A percentile compares a stretch with the other conserved stretches of the same genome.
Conservation (phyloP, 2,329 filamentous ascomycete genomes). For the Alternaria ventricosa region DNA sequence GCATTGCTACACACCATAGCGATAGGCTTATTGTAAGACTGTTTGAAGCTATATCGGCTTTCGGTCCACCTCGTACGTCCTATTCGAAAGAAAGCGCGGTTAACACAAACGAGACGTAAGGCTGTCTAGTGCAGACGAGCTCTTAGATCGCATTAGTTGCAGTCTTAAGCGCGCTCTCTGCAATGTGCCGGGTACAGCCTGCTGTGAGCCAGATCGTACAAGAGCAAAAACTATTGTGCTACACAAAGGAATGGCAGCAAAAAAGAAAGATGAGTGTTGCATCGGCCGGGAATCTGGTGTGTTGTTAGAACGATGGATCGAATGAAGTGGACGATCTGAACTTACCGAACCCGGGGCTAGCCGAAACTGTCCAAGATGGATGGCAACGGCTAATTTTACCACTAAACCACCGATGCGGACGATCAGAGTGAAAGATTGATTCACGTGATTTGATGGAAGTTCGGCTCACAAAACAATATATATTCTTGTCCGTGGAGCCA, state of each 20-base stretch:
- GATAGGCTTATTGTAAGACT: not conserved
- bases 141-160: not conserved
- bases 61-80: not conserved
- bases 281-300: not conserved
- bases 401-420: constrained; percentile 19
- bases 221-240: not conserved
- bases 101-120: not conserved
- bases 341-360: constrained; percentile 17
- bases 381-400: constrained; percentile 23
- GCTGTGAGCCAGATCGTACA: not conserved
- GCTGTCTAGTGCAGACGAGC: not conserved
- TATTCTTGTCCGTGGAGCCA: not conserved
- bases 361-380: constrained; percentile 7
- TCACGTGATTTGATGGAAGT: constrained; percentile 3
- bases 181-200: not conserved
- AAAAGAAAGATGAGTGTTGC: not conserved
- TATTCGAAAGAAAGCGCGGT: not conserved
- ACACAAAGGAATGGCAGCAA: not conserved
- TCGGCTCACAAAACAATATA: not conserved
- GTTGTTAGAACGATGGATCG: not conserved
- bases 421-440: not conserved
- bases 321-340: not conserved
- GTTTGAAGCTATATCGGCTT: not conserved
- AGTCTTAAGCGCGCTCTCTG: not conserved
- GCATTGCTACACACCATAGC: not conserved